Percentiles rank a stretch among this genome's conserved stretches.
Conservation (phyloP, 2,329 filamentous ascomycete genomes). For the Botrytis aclada region DNA sequence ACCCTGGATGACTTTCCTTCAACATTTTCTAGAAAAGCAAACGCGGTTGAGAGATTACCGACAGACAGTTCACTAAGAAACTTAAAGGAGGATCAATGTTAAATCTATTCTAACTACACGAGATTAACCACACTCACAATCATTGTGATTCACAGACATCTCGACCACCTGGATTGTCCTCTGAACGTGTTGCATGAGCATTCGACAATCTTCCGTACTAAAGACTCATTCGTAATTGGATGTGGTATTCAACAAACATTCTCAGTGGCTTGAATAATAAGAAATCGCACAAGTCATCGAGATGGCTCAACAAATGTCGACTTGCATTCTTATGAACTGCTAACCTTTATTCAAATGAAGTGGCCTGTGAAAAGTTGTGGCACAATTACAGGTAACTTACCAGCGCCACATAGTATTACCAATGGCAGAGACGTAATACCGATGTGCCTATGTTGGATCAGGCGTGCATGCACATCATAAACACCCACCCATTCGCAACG, state of each 20-base stretch:
- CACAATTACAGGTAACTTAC: too few species aligned
- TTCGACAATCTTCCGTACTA: neutral
- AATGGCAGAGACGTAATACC: neutral
- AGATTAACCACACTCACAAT: neutral
- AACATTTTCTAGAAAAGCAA: neutral
- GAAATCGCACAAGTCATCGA: neutral
- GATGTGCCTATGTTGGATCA: neutral
- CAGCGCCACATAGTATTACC: too few species aligned
- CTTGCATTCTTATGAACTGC: neutral
- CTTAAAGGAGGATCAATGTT: neutral
- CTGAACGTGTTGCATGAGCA: neutral
- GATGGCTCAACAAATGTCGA: neutral
- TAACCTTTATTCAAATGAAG: neutral
- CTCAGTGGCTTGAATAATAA: neutral
- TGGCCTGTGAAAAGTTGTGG: too few species aligned
- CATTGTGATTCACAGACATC: neutral
- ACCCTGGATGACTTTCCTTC: neutral
- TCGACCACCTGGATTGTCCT: too few species aligned
- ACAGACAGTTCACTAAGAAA: neutral
- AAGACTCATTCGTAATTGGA: neutral
- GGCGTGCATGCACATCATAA: neutral
- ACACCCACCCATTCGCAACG: neutral
- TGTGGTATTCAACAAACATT: neutral
- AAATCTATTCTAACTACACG: neutral
- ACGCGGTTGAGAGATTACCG: neutral